Conservation (phyloP, 768 basidiomycete species). For the Tylopilus rubrobrunneus region DNA sequence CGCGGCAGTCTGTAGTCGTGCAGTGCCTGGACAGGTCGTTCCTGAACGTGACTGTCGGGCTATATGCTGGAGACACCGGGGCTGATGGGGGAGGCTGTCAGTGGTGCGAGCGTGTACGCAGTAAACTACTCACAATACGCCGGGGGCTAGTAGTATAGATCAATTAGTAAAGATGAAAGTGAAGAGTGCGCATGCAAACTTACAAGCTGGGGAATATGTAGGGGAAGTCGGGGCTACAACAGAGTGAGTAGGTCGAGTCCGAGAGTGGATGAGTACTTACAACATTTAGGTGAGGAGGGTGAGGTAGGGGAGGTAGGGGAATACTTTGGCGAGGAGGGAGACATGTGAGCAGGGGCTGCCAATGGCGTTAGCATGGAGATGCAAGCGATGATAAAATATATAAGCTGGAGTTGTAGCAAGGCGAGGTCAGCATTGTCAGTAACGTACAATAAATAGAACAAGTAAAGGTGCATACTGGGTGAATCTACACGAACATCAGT, state of each 20-base stretch:
- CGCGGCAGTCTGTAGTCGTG: slow-evolving; percentile 62
- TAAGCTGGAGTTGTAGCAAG: slow-evolving; percentile 45
- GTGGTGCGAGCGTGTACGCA: background rate
- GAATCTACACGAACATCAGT: slow-evolving; percentile 49
- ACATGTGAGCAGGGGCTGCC: slow-evolving; percentile 74
- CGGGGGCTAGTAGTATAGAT: slow-evolving; percentile 48
- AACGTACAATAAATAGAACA: slow-evolving; percentile 4
- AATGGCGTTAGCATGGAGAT: slow-evolving; percentile 8
- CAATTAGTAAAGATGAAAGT: background rate
- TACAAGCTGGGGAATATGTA: slow-evolving; percentile 84
- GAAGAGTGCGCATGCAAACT: slow-evolving; percentile 31
- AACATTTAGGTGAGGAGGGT: slow-evolving; percentile 90
- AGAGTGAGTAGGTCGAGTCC: slow-evolving; percentile 8
- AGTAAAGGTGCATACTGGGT: slow-evolving; percentile 58
- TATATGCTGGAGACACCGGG: slow-evolving; percentile 83
- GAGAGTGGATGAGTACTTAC: slow-evolving; percentile 40
- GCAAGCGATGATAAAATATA: slow-evolving; percentile 35
- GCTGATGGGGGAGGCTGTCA: slow-evolving; percentile 39
- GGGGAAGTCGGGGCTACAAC: slow-evolving; percentile 77
- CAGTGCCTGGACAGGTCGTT: slow-evolving; percentile 32
- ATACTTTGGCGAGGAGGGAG: slow-evolving; percentile 89
- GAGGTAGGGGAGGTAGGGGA: slow-evolving; percentile 92
- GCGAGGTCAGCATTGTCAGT: slow-evolving; percentile 21
- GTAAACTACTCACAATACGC: slow-evolving; percentile 64
- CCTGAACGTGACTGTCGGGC: slow-evolving; percentile 67